Percentiles rank a stretch among this genome's conserved stretches.
These are phyloP conservation scores for Murraya koenigii DNA, from an alignment of 345 rosid genomes.

Conservation along the genomic window DNA sequence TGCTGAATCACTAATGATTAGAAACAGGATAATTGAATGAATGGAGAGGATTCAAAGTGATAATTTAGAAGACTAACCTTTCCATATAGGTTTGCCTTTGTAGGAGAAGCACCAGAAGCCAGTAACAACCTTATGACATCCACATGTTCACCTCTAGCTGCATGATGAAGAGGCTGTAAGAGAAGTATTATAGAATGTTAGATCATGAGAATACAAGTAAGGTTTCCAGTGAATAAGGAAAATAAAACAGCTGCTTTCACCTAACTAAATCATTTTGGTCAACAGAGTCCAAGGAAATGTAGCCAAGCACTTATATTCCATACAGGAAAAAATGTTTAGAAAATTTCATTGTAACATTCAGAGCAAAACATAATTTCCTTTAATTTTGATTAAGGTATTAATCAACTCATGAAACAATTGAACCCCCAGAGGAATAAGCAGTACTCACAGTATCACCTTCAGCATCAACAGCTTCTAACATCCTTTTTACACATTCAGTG, in stretches of 20 bases:
- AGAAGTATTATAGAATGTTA: not conserved
- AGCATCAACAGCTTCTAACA: conserved; percentile 66
- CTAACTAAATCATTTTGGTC: not conserved
- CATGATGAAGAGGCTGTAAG: conserved; percentile 89
- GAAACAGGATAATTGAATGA: not conserved
- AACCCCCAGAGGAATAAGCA: conserved; percentile 2
- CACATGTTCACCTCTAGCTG: conserved; percentile 87
- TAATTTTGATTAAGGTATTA: not conserved
- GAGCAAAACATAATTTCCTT: not conserved
- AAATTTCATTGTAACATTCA: not conserved
- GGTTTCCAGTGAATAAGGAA: not conserved
- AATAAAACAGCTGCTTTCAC: not conserved
- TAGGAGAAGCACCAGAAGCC: conserved; percentile 64
- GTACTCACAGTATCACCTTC: conserved; percentile 87
- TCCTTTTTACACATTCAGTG: conserved; percentile 52
- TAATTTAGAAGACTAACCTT: conserved; percentile 47
- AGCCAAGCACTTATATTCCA: too few relatives aligned
- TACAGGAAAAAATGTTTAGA: not conserved
- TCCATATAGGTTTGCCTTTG: conserved; percentile 51
- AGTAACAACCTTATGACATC: conserved; percentile 66
- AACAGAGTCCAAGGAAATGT: not conserved
- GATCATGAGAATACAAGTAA: not conserved
- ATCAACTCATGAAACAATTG: not conserved
- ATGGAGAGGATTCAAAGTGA: not conserved
- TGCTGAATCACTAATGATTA: conserved; percentile 34